Base-by-base conservation (phyloP, 192 early-diverging fungal species). In the Lobosporangium transversale region DNA sequence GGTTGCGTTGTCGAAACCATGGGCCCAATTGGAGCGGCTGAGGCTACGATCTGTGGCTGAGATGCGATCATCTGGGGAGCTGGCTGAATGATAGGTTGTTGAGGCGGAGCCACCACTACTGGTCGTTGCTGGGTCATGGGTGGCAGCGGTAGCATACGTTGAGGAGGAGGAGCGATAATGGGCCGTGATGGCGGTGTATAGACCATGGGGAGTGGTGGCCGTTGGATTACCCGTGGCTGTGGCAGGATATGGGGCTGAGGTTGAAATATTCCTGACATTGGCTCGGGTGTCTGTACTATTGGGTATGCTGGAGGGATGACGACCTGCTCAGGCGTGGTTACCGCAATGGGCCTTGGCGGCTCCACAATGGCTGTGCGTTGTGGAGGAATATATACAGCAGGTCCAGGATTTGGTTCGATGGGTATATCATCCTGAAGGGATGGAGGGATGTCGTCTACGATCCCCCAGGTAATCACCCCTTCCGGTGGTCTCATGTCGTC, bases 391-490 rank as follows among this genome's bases (percentile, higher is more conserved):
- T 62, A 62, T 0, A 67, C 17, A 1, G 33, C 40, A 26, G 73
- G 73, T 14, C 59, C 65, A 9, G 64, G 42, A n/a, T 18, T 45
- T 4, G 59, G 32, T 9, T 23, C 57, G 5, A 69, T 33, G 18
- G 32, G 23, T 9, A 47, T 11, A 17, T 51, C 51, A 8, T 42
- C 58, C 42, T 54, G 48, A 12, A 55, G 32, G 7, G 49, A 55
- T 42, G 51, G 62, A 12, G 50, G 42, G 24, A 76, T 66, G n/a
- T 67, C 73, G 15, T 61, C 64, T 15, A 42, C 59, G 42, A 54
- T 31, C 0, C 70, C 70, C 70, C 70, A 75, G 3, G 70, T 66
- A 9, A 75, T 59, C 9, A 66, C 58, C 5, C 70, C 63, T 10
- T 55, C 37, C 6, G 49, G 53, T 3, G 17, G 58, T 3, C 27